Evolutionary conservation across 192 early-diverging fungal species (phyloP).

Genomic region (Jimgerdemannia lactiflua): DNA sequence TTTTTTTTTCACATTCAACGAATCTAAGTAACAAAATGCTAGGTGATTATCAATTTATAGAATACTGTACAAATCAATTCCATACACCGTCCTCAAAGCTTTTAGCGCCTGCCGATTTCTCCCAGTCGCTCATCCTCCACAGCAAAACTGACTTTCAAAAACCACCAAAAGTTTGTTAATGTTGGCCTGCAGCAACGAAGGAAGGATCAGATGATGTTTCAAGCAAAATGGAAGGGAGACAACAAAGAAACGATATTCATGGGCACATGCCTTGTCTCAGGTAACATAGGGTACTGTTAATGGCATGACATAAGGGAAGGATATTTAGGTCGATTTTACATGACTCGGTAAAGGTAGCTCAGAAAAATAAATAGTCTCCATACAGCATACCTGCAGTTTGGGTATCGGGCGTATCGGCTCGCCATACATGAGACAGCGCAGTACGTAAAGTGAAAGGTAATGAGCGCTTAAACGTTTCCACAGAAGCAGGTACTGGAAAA

Average conservation of each 20-base stretch:
- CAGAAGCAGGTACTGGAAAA: conserved; percentile 91
- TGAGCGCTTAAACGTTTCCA: conserved; percentile 74
- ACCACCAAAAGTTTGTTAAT: not conserved
- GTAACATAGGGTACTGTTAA: conserved; percentile 71
- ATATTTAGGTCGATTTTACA: no score
- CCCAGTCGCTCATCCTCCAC: not conserved
- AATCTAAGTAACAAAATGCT: no score
- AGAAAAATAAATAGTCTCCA: conserved; percentile 10
- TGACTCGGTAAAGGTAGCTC: not conserved
- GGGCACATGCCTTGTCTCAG: conserved; percentile 47
- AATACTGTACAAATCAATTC: no score
- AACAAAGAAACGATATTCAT: not conserved
- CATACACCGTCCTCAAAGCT: no score
- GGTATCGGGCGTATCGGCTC: conserved; percentile 79
- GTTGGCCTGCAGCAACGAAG: not conserved
- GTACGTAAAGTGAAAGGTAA: conserved; percentile 75
- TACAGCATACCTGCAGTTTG: conserved; percentile 46
- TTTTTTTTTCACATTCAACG: no score
- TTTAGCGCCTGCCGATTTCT: not conserved
- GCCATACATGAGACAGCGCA: conserved; percentile 76
- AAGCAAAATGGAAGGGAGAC: not conserved
- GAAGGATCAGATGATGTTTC: not conserved
- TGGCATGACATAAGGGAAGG: no score
- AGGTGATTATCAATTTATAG: no score
- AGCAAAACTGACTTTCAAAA: not conserved